These are phyloP conservation scores for Tylopilus sp. DNA, from an alignment of 768 basidiomycete species.

Conservation along the genomic window DNA sequence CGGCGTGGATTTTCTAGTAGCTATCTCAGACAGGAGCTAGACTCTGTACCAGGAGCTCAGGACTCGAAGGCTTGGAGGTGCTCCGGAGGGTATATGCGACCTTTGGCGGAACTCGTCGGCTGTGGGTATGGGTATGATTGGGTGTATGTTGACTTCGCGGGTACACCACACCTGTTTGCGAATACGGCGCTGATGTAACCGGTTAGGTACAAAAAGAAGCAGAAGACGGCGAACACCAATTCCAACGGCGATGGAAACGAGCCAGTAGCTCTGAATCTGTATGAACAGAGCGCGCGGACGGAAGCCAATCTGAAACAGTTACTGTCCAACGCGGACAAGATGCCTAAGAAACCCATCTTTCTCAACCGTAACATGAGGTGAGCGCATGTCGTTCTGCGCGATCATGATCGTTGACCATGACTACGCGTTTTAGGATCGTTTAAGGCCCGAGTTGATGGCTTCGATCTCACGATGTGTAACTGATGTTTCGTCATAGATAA, in stretches of 20 bases:
- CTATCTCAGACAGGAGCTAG: slow-evolving; percentile 80
- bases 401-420: background rate
- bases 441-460: slow-evolving; percentile 27
- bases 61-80: slow-evolving; percentile 62
- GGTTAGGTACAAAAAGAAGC: slow-evolving; percentile 34
- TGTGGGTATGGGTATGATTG: slow-evolving; percentile 51
- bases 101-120: slow-evolving; percentile 69
- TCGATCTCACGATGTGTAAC: background rate
- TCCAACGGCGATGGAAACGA: slow-evolving; percentile 4
- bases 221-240: background rate
- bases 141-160: slow-evolving; percentile 54
- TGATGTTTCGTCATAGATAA: slow-evolving; percentile 45
- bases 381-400: background rate
- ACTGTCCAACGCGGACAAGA: slow-evolving; percentile 67
- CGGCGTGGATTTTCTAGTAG: slow-evolving; percentile 62
- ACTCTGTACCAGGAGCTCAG: slow-evolving; percentile 74
- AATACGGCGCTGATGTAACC: slow-evolving; percentile 70
- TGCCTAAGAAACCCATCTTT: slow-evolving; percentile 77
- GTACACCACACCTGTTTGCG: slow-evolving; percentile 69
- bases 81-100: slow-evolving; percentile 76
- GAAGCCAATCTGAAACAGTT: slow-evolving; percentile 65
- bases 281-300: slow-evolving; percentile 66
- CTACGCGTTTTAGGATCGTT: slow-evolving; percentile 28
- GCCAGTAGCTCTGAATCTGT: slow-evolving; percentile 46
- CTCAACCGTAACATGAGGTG: slow-evolving; percentile 74